Conservation (phyloP, 1,284 basidiomycete species). For the Stereum hirsutum region DNA sequence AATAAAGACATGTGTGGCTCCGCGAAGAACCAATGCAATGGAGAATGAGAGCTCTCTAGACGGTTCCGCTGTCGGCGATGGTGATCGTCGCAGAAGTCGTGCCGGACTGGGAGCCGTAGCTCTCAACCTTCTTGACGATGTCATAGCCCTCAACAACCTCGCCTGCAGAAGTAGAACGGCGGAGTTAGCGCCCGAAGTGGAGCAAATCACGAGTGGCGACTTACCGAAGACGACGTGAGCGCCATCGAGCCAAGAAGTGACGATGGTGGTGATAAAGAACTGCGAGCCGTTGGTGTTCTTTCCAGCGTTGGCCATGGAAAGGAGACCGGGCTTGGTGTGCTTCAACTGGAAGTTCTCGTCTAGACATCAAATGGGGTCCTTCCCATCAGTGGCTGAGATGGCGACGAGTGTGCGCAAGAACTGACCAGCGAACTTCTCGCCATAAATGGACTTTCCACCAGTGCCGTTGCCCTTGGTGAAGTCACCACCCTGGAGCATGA, state of each 20-base stretch:
- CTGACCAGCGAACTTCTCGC: slow-evolving; percentile 70
- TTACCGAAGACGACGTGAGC: slow-evolving; percentile 77
- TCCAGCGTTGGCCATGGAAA: slow-evolving; percentile 87
- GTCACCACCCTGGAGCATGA: slow-evolving; percentile 65
- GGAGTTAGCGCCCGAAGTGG: background rate
- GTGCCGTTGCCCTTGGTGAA: slow-evolving; percentile 75
- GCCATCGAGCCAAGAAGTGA: slow-evolving; percentile 68
- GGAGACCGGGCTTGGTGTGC: slow-evolving; percentile 76
- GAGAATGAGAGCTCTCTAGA: no score
- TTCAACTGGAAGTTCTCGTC: slow-evolving; percentile 84
- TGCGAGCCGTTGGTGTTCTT: slow-evolving; percentile 65
- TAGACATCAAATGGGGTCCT: slow-evolving; percentile 16
- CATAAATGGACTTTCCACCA: slow-evolving; percentile 91
- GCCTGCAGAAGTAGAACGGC: slow-evolving; percentile 22
- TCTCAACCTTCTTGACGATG: slow-evolving; percentile 61
- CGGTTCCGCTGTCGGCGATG: slow-evolving; percentile 43
- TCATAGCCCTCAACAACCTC: slow-evolving; percentile 58
- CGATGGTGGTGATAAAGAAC: slow-evolving; percentile 62
- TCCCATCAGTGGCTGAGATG: background rate
- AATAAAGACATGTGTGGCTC: no score
- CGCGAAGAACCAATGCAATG: no score
- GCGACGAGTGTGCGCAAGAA: slow-evolving; percentile 1
- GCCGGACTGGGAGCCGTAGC: slow-evolving; percentile 40
- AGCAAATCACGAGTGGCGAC: slow-evolving; percentile 11
- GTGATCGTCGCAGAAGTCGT: slow-evolving; percentile 34